Conservation (phyloP, 1,284 basidiomycete species). For the Wallemia mellicola region DNA sequence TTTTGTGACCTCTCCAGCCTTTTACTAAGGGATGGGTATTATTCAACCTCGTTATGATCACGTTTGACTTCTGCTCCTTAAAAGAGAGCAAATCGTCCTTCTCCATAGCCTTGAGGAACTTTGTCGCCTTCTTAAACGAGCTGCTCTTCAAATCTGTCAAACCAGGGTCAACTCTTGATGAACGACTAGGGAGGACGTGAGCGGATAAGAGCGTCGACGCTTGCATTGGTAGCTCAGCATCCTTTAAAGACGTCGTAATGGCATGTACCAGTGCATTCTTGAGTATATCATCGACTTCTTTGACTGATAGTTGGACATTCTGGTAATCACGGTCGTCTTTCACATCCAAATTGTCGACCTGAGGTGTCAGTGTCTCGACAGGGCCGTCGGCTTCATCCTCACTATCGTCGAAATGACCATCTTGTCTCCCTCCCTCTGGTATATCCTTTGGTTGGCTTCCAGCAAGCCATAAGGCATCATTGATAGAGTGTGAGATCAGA, state of each 20-base stretch:
- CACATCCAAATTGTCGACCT: background rate
- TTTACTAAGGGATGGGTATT: background rate
- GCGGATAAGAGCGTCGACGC: background rate
- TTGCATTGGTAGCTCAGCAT: background rate
- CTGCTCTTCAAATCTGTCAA: background rate
- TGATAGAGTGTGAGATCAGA: background rate
- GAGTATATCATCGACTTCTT: background rate
- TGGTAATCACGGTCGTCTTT: background rate
- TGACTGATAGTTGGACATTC: background rate
- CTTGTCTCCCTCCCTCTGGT: background rate
- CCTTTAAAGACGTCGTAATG: background rate
- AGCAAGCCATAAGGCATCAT: background rate
- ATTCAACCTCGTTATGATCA: conserved; percentile 3
- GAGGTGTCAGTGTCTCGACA: background rate
- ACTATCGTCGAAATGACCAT: background rate
- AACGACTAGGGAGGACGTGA: background rate
- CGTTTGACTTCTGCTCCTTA: conserved; percentile 2
- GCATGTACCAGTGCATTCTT: background rate
- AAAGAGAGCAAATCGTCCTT: conserved; percentile 5
- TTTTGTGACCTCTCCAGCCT: background rate
- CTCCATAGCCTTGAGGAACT: conserved; percentile 4
- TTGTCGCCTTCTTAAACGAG: background rate
- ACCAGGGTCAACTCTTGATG: background rate
- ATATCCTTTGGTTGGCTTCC: background rate
- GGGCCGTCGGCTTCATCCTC: background rate